phyloP scores from a whole-genome alignment of 2,329 filamentous ascomycete genomes.

The Penicillium paneum region DNA sequence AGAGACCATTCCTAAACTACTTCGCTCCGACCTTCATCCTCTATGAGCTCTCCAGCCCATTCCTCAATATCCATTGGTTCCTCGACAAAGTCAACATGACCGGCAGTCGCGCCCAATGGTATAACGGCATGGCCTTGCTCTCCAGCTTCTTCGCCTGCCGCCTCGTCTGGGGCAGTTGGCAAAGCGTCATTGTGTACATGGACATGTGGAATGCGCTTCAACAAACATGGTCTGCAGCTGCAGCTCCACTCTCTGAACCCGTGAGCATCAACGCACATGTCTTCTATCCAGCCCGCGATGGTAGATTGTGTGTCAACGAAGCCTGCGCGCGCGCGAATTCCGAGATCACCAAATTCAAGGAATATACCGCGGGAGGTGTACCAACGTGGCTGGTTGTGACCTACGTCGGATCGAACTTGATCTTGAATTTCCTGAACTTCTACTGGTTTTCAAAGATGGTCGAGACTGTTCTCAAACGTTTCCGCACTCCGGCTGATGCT shows the following conservation, averaged over 20 bases:
- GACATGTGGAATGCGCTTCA: slow-evolving; percentile 57
- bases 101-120: slow-evolving; percentile 58
- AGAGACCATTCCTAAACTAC: slow-evolving; percentile 65
- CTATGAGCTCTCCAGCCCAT: slow-evolving; percentile 64
- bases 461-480: slow-evolving; percentile 60
- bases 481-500: slow-evolving; percentile 42
- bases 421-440: slow-evolving; percentile 62
- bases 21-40: slow-evolving; percentile 64
- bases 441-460: slow-evolving; percentile 69
- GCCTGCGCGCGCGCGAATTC: slow-evolving; percentile 41
- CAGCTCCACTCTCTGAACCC: slow-evolving; percentile 27
- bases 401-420: slow-evolving; percentile 58
- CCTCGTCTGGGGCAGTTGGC: slow-evolving; percentile 61
- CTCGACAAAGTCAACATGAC: slow-evolving; percentile 66
- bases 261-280: slow-evolving; percentile 34
- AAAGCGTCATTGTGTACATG: slow-evolving; percentile 56
- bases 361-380: slow-evolving; percentile 39
- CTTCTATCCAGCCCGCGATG: slow-evolving; percentile 33
- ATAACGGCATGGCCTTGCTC: slow-evolving; percentile 61
- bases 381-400: slow-evolving; percentile 59
- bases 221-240: slow-evolving; percentile 35
- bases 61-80: slow-evolving; percentile 69
- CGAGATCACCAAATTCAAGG: slow-evolving; percentile 51
- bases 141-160: slow-evolving; percentile 60
- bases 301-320: slow-evolving; percentile 37